Evolutionary conservation across 2,329 filamentous ascomycete genomes (phyloP), one percentile per base, ranked within the genome.

Genomic region (Bimuria novae-zelandiae): DNA sequence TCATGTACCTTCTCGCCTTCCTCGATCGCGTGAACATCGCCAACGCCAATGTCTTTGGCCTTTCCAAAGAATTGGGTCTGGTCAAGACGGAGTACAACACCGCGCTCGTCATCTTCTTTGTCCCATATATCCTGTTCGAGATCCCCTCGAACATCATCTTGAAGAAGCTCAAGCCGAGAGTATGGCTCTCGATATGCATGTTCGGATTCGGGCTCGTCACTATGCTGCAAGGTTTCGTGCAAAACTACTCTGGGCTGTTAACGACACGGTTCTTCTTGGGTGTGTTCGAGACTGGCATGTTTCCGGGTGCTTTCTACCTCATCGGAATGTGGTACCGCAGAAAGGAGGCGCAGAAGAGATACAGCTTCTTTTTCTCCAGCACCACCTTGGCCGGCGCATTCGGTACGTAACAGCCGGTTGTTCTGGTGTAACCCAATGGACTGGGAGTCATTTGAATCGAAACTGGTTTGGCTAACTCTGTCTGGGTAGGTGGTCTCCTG

Each of bases 301-400:
- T 90, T n/a, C 67, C 66, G 0, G 67, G 67, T 11, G 61, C 69
- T 4, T 82, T 89, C 68, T 89, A 92, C 67, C 77, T 92, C 7
- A 86, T 92, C 56, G 86, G 89, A 52, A 93, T 93, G 87, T 95
- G 89, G 92, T 99, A 97, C 65, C 86, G 87, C 54, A 85, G 93
- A 54, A 80, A 80, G 39, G 94, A 97, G 75, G 91, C 92, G 2
- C 93, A 97, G 75, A 90, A 91, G 67, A 86, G 94, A 25, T 97
- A 92, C 76, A 89, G 87, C 14, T 92, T 97, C 79, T 97, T 97
- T 80, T 97, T 97, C 79, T 87, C 84, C 66, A 90, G 83, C 23
- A 92, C 89, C 0, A 89, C 87, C 0, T 78, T 93, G 3, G 89
- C 89, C 1, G 89, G 89, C 27, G 89, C 91, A 0, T 97, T 96